Base-by-base conservation (phyloP, 305 asterid species). In the Fraxinus xanthoxyloides region DNA sequence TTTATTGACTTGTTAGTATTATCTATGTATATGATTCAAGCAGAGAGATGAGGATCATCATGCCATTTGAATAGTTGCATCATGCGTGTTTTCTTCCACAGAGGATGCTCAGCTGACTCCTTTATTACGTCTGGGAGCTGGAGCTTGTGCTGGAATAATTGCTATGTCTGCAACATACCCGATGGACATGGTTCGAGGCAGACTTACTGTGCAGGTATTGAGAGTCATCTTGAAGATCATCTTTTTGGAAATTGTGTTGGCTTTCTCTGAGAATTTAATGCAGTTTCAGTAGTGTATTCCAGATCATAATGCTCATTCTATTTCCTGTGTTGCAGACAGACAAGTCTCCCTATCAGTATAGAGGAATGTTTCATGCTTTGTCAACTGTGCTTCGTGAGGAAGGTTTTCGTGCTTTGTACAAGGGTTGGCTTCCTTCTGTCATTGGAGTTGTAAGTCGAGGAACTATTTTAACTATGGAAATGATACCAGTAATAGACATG, bases 141-240 rank as follows among this genome's bases (percentile, higher is more conserved):
- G 99, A 83, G 99, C 99, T 80, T 93, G 97, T 91, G 99, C 99
- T 87, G 99, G 98, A 81, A 95, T 95, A 86, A 90, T 95, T 87
- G 99, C 98, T 86, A 95, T 95, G 99, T 95, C 99, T 81, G 99
- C 99, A 63, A 95, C 99, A 46, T 95, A 95, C 91, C 99, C 99
- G 51, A 91, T 95, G 97, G 99, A 95, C 92, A 92, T 95, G 99
- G 99, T 94, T 77, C 93, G 99, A 75, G 99, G 99, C 80, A 91
- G 98, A 86, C 85, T 95, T 79, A 95, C 98, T 77, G 99, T 95
- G 79, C 98, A 95, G 97, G 99, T 95, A 90, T 28, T 76, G 61
- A 69, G 69, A 59, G 81, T 73, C 61, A 72, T 84, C 80, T 65
- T 56, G 70, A 74, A 82, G 76, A 77, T 77, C 72, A 76, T 65